Evolutionary conservation across 2,329 filamentous ascomycete genomes (phyloP).

Genomic region (Venturia nashicola): DNA sequence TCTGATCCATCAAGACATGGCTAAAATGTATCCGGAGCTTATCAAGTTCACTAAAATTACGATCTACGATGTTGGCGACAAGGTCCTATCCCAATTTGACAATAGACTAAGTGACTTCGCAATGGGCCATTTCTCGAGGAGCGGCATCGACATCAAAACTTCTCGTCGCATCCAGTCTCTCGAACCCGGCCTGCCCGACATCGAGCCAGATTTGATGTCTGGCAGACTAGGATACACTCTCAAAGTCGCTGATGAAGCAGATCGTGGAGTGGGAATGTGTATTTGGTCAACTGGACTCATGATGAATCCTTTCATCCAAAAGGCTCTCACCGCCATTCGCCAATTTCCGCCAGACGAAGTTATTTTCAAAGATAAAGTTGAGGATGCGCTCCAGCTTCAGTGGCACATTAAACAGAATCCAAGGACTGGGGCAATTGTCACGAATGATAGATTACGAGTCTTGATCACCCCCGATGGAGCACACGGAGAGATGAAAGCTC

Average conservation of each 20-base stretch:
- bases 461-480: constrained; percentile 33
- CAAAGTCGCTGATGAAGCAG: constrained; percentile 52
- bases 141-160: constrained; percentile 60
- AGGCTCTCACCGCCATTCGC: constrained; percentile 33
- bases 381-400: constrained; percentile 10
- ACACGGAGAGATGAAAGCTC: constrained; percentile 27
- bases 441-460: constrained; percentile 51
- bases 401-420: constrained; percentile 42
- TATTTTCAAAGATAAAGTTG: constrained; percentile 18
- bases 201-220: constrained; percentile 16
- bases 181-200: constrained; percentile 36
- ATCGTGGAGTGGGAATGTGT: constrained; percentile 49
- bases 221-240: constrained; percentile 34
- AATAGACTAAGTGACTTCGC: constrained; percentile 56
- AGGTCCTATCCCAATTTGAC: constrained; percentile 71
- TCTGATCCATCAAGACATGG: constrained; percentile 57
- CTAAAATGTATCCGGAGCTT: constrained; percentile 52
- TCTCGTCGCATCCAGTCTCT: constrained; percentile 52
- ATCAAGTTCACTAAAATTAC: constrained; percentile 52
- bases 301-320: constrained; percentile 61
- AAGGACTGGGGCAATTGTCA: constrained; percentile 50
- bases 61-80: constrained; percentile 65
- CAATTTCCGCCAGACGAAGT: constrained; percentile 12
- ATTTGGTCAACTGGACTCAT: constrained; percentile 61
- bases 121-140: constrained; percentile 52